These are phyloP conservation scores for Fusarium sterilihyphosum DNA, from an alignment of 2,329 filamentous ascomycete species.

Conservation along the genomic window DNA sequence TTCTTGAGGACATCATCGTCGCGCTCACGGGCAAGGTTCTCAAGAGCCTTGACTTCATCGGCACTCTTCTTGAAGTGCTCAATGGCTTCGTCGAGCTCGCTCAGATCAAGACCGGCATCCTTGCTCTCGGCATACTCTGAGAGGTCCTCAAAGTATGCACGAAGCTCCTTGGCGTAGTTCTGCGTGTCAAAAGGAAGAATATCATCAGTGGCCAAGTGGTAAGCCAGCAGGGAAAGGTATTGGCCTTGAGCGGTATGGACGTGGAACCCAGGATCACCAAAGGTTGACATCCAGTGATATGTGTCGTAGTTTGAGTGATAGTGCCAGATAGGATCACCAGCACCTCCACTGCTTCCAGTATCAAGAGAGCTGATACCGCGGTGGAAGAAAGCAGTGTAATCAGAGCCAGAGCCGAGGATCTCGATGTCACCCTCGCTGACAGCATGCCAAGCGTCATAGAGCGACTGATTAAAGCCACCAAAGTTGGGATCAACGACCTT, in stretches of 20 bases:
- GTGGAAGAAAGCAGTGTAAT: slow-evolving; percentile 75
- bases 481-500: slow-evolving; percentile 69
- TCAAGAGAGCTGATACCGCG: slow-evolving; percentile 61
- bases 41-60: slow-evolving; percentile 47
- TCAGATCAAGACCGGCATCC: slow-evolving; percentile 50
- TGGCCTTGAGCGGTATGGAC: slow-evolving; percentile 68
- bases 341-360: slow-evolving; percentile 59
- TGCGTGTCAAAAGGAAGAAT: slow-evolving; percentile 53
- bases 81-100: slow-evolving; percentile 51
- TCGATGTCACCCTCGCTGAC: slow-evolving; percentile 51
- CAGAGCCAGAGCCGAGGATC: slow-evolving; percentile 72
- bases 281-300: slow-evolving; percentile 84
- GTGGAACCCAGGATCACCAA: slow-evolving; percentile 73
- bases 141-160: slow-evolving; percentile 52
- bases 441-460: slow-evolving; percentile 55
- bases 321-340: slow-evolving; percentile 69
- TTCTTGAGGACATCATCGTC: slow-evolving; percentile 46
- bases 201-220: slow-evolving; percentile 51
- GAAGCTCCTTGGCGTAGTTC: slow-evolving; percentile 54
- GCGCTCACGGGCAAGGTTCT: slow-evolving; percentile 43
- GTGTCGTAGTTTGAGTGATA: slow-evolving; percentile 89
- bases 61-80: slow-evolving; percentile 49
- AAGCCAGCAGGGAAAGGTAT: slow-evolving; percentile 53
- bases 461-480: slow-evolving; percentile 56
- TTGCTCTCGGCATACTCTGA: slow-evolving; percentile 46